These are phyloP conservation scores for Clathrus columnatus DNA, from an alignment of 768 basidiomycete species.

Conservation along the genomic window DNA sequence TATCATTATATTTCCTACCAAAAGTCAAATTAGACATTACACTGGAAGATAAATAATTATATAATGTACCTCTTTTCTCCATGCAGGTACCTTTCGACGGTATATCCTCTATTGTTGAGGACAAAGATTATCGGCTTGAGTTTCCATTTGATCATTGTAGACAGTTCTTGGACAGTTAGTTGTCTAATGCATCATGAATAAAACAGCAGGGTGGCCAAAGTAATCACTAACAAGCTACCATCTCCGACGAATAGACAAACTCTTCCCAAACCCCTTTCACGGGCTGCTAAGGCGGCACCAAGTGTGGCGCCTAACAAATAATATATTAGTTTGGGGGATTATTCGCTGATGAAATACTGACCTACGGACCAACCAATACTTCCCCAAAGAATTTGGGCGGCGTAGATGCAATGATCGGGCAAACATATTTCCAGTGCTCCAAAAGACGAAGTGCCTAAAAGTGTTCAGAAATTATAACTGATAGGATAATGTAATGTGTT, in stretches of 20 bases:
- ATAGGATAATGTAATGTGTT: neutral
- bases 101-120: constrained; percentile 76
- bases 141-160: constrained; percentile 67
- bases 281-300: constrained; percentile 74
- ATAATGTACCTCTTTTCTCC: constrained; percentile 42
- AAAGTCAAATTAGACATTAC: neutral
- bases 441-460: constrained; percentile 65
- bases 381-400: constrained; percentile 83
- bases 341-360: constrained; percentile 19
- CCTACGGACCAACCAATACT: constrained; percentile 88
- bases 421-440: constrained; percentile 76
- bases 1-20: constrained; percentile 75
- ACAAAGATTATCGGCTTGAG: constrained; percentile 80
- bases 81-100: constrained; percentile 76
- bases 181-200: constrained; percentile 36
- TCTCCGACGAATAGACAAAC: constrained; percentile 83
- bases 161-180: constrained; percentile 73
- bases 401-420: constrained; percentile 55
- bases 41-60: neutral
- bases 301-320: constrained; percentile 48
- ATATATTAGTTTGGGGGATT: neutral
- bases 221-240: constrained; percentile 55
- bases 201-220: constrained; percentile 1
- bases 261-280: constrained; percentile 50
- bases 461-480: neutral